Evolutionary conservation across 176 grass and related monocot genomes (phyloP), one percentile per base, ranked within the genome.

Genomic region (Lolium perenne): DNA sequence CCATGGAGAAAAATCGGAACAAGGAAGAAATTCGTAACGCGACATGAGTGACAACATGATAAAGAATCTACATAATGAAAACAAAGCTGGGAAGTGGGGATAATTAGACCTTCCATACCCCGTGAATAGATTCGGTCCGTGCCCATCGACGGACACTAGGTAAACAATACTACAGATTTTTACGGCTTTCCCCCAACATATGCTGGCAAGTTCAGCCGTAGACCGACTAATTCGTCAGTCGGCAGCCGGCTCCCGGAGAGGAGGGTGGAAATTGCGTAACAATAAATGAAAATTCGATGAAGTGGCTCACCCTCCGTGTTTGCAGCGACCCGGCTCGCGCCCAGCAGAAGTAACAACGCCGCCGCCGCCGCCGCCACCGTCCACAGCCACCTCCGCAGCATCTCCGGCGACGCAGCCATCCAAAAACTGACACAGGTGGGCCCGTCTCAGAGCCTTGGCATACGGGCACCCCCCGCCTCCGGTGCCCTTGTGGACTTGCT

Each of bases 231-330:
- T 80, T 57, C 48, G 50, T 69, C 49, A 41, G 67, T 40, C 48
- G 41, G 60, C 49, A 50, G 67, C 49, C 48, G 41, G 60, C 49
- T 29, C 59, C 66, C 68, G 5, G 57, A 45, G 51, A 48, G n/a
- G 9, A 35, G 58, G 17, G 5, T 43, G 20, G 20, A 77, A 76
- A 51, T 25, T 2, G 8, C 46, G 21, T n/a, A 55, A 1, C 1
- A 45, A 23, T 78, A 14, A 71, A 3, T 7, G 32, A 17, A 0
- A 0, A 29, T 35, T 72, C 1, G 48, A 26, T 23, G 32, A 6
- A 71, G 77, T 18, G 26, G 7, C 89, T 20, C 68, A 91, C 89
- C 89, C 77, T 91, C 89, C 18, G 89, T 64, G 82, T 91, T 91
- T 35, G 77, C 89, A 61, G 74, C 53, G 55, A 91, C 89, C 82